Percentiles rank a stretch among this genome's conserved stretches.
Conservation (phyloP, 1,139 yeast species). For the Zygotorulaspora mrakii region DNA sequence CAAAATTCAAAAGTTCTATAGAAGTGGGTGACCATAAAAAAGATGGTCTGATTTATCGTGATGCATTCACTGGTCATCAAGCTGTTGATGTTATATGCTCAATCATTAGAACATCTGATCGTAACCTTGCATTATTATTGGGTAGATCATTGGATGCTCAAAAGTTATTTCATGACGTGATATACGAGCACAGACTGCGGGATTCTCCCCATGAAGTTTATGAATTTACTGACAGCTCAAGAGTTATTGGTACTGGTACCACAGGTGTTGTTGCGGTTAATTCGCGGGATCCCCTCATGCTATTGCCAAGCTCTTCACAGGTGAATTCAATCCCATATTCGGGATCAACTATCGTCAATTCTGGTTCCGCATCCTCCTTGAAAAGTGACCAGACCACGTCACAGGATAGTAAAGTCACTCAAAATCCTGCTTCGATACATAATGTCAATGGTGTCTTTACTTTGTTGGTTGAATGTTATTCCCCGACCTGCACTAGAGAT, state of each 20-base stretch:
- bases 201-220: slow-evolving; percentile 87
- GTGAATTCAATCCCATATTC: slow-evolving; percentile 12
- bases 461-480: slow-evolving; percentile 86
- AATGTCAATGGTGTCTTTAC: slow-evolving; percentile 88
- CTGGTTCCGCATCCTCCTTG: slow-evolving; percentile 13
- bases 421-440: slow-evolving; percentile 28
- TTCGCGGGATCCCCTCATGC: slow-evolving; percentile 29
- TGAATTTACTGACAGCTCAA: slow-evolving; percentile 62
- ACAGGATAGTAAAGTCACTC: slow-evolving; percentile 11
- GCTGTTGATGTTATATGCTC: slow-evolving; percentile 87
- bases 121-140: slow-evolving; percentile 80
- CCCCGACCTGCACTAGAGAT: slow-evolving; percentile 92
- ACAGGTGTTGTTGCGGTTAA: slow-evolving; percentile 20
- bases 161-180: slow-evolving; percentile 89
- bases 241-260: slow-evolving; percentile 33
- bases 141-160: slow-evolving; percentile 96
- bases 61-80: slow-evolving; percentile 90
- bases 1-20: slow-evolving; percentile 66
- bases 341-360: slow-evolving; percentile 12
- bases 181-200: slow-evolving; percentile 87
- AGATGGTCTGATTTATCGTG: slow-evolving; percentile 92
- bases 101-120: slow-evolving; percentile 82
- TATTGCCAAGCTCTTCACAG: slow-evolving; percentile 20
- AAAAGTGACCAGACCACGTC: slow-evolving; percentile 13
- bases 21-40: slow-evolving; percentile 76